Evolutionary conservation across 306 rosid species (phyloP), one percentile per base, ranked within the genome.

Genomic region (Medicago ruthenica): DNA sequence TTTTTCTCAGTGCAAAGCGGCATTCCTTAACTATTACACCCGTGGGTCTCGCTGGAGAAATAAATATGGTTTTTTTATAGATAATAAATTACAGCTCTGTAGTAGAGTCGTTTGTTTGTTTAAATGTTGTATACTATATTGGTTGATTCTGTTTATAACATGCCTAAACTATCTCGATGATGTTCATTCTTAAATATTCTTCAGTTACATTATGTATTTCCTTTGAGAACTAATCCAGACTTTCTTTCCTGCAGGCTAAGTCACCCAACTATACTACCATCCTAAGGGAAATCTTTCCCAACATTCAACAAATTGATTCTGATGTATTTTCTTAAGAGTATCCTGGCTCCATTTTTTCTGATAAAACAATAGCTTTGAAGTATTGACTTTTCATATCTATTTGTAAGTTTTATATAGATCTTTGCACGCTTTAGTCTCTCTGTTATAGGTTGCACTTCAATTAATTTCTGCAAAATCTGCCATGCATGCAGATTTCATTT

Each of bases 231-330:
- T 84, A 71, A 83, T 70, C 66, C 4, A 72, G 50, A 72, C 54
- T 40, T 68, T n/a, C 69, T 61, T 75, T 70, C 78, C 79, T 83
- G 68, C 97, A 92, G 97, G 98, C 91, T 9, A 95, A 82, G 79
- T 73, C 83, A 47, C 80, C 97, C 21, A 78, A 84, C 73, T 95
- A 95, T 81, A 48, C 84, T 67, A 75, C 17, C 61, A 54, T 71
- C 6, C 44, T 95, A 44, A 85, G 77, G 85, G 76, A 85, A 73
- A 64, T 80, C 77, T 89, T 93, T 76, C 90, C 96, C 68, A 90
- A 89, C 68, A 66, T 91, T 62, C 83, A 93, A 79, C 98, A 93
- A 79, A 85, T 93, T 81, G 97, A 91, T 85, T 91, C 92, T 44
- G 7, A 75, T 76, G 62, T 95, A 22, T 92, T 86, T 86, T 84